Conservation (phyloP, 2,329 filamentous ascomycete genomes). For the Ophiocordyceps sinensis region DNA sequence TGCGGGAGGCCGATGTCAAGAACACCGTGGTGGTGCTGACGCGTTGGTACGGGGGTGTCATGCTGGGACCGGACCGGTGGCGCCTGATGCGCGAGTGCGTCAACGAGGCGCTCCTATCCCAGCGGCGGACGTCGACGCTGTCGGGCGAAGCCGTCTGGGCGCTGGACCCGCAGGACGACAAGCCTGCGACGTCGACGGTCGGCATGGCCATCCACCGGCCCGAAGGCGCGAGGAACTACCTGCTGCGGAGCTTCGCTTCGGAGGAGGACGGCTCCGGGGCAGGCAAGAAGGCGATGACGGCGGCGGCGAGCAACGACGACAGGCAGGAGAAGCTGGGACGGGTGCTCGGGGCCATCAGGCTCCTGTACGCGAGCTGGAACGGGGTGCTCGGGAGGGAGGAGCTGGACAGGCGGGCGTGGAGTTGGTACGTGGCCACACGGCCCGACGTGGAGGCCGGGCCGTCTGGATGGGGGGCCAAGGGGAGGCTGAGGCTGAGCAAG, state of each 20-base stretch:
- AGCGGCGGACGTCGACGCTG: slow-evolving; percentile 20
- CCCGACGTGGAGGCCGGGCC: slow-evolving; percentile 62
- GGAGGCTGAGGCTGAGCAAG: slow-evolving; percentile 47
- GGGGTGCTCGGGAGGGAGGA: slow-evolving; percentile 47
- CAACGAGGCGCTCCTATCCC: slow-evolving; percentile 37
- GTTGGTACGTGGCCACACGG: slow-evolving; percentile 65
- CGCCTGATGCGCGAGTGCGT: slow-evolving; percentile 45
- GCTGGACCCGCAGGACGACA: slow-evolving; percentile 38
- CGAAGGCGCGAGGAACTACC: slow-evolving; percentile 48
- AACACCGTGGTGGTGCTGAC: slow-evolving; percentile 44
- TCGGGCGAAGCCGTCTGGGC: slow-evolving; percentile 45
- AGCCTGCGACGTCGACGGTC: slow-evolving; percentile 20
- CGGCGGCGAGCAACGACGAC: slow-evolving; percentile 37
- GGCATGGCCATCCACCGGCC: slow-evolving; percentile 62
- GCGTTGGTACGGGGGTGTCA: slow-evolving; percentile 46
- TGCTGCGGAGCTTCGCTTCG: slow-evolving; percentile 44
- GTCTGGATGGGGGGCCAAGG: slow-evolving; percentile 75
- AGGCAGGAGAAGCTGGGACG: slow-evolving; percentile 56
- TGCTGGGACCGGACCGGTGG: slow-evolving; percentile 49
- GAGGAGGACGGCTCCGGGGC: slow-evolving; percentile 3
- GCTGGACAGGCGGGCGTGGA: slow-evolving; percentile 63
- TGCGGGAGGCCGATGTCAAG: slow-evolving; percentile 34
- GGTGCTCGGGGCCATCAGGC: slow-evolving; percentile 55
- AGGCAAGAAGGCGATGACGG: slow-evolving; percentile 30
- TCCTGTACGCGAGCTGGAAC: slow-evolving; percentile 63